Conservation (phyloP, 2,329 filamentous ascomycete species). For the Camillea tinctor region DNA sequence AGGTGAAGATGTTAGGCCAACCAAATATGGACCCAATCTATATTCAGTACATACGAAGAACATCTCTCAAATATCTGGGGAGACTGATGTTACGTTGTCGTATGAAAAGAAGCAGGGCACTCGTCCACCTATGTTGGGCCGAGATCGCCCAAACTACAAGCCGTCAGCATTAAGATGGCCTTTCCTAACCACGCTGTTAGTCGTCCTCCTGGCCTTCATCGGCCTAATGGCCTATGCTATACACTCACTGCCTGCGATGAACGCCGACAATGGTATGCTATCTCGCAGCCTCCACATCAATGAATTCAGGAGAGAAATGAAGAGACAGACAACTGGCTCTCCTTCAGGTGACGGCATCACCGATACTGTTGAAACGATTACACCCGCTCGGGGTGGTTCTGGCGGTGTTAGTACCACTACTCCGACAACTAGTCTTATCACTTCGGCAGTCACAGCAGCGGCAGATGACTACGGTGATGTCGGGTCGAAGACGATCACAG, state of each 20-base stretch:
- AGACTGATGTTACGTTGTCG: neutral
- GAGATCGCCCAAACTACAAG: constrained; percentile 20
- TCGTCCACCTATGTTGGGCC: constrained; percentile 6
- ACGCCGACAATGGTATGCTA: constrained; percentile 6
- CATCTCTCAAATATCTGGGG: constrained; percentile 10
- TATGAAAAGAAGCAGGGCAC: neutral
- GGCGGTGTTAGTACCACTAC: constrained; percentile 1
- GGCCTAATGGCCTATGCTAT: constrained; percentile 18
- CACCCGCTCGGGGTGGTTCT: constrained; percentile 2
- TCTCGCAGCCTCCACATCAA: constrained; percentile 2
- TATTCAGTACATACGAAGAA: constrained; percentile 4
- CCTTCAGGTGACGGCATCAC: neutral
- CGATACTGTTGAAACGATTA: neutral
- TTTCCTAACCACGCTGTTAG: constrained; percentile 15
- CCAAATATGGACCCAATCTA: neutral
- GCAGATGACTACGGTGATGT: neutral
- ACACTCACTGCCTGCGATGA: constrained; percentile 13
- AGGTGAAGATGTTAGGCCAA: constrained; percentile 1
- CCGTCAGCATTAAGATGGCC: constrained; percentile 22
- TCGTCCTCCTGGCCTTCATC: constrained; percentile 10
- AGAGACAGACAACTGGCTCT: neutral
- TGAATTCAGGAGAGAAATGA: neutral
- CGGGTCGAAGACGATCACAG: constrained; percentile 8
- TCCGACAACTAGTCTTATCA: no score
- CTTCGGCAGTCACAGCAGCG: no score